A percentile compares a stretch with the other conserved stretches of the same genome.
Conservation (phyloP, 2,329 filamentous ascomycete species). For the Venturia aucupariae region DNA sequence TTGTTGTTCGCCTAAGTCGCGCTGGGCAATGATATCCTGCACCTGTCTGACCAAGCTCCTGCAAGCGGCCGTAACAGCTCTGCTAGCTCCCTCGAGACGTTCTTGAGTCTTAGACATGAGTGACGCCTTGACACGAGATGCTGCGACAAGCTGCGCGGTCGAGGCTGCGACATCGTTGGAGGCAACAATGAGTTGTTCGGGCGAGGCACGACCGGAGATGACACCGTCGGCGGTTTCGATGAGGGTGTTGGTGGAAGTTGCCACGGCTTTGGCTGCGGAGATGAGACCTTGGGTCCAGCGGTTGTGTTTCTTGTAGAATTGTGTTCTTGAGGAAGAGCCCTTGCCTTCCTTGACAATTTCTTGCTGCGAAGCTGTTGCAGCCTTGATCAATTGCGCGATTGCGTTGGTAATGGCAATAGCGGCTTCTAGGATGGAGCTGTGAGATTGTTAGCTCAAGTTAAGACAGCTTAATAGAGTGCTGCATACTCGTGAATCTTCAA, state of each 20-base stretch:
- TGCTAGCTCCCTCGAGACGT: slow-evolving; percentile 78
- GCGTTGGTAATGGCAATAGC: slow-evolving; percentile 89
- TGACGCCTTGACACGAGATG: slow-evolving; percentile 89
- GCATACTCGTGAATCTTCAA: slow-evolving; percentile 74
- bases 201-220: slow-evolving; percentile 80
- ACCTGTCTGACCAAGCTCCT: slow-evolving; percentile 83
- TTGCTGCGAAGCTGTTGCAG: slow-evolving; percentile 83
- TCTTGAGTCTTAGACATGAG: slow-evolving; percentile 99
- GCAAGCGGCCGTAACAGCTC: slow-evolving; percentile 85
- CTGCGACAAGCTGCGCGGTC: slow-evolving; percentile 92
- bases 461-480: no score
- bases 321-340: slow-evolving; percentile 76
- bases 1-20: slow-evolving; percentile 69
- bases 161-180: slow-evolving; percentile 95
- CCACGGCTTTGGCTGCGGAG: slow-evolving; percentile 93
- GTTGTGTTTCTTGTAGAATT: slow-evolving; percentile 99
- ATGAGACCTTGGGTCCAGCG: slow-evolving; percentile 97
- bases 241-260: slow-evolving; percentile 83
- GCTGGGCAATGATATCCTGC: slow-evolving; percentile 84
- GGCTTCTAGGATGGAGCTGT: slow-evolving; percentile 71
- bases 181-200: slow-evolving; percentile 94
- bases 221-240: slow-evolving; percentile 98
- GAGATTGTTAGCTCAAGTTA: not conserved
- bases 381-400: slow-evolving; percentile 89
- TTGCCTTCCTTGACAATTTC: slow-evolving; percentile 93